These are phyloP conservation scores for Crithidia bombi DNA, from an alignment of 208 protist species.

Conservation along the genomic window DNA sequence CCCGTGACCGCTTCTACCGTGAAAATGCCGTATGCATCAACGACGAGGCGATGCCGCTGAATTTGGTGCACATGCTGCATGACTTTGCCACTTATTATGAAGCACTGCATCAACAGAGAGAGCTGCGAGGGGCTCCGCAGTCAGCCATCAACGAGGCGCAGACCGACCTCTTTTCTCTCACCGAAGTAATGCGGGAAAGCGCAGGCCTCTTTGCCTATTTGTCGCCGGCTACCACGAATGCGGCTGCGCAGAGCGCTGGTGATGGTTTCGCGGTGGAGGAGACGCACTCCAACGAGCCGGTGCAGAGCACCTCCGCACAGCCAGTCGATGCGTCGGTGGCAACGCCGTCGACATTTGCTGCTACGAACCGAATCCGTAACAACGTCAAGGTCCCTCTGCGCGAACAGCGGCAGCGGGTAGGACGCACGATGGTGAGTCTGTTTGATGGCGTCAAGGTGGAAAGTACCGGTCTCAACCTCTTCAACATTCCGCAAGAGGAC, in stretches of 20 bases:
- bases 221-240: background rate
- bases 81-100: conserved; percentile 49
- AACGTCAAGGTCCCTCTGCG: background rate
- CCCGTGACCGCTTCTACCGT: conserved; percentile 81
- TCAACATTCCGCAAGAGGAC: background rate
- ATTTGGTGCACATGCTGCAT: conserved; percentile 54
- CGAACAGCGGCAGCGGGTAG: conserved; percentile 21
- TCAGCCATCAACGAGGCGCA: conserved; percentile 35
- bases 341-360: conserved; percentile 24
- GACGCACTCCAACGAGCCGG: background rate
- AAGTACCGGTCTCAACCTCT: conserved; percentile 22
- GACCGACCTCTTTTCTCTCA: conserved; percentile 39
- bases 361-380: background rate
- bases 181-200: conserved; percentile 27
- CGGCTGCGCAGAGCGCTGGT: background rate
- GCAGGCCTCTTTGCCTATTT: conserved; percentile 41
- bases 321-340: conserved; percentile 5
- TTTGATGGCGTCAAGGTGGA: conserved; percentile 35
- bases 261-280: conserved; percentile 1
- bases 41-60: conserved; percentile 67
- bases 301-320: background rate
- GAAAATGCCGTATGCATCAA: conserved; percentile 85
- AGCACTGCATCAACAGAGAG: conserved; percentile 37
- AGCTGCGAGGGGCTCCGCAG: conserved; percentile 54
- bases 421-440: conserved; percentile 47